Percentiles rank a stretch among this genome's conserved stretches.
phyloP scores from a whole-genome alignment of 306 rosid species.

The Geum urbanum region DNA sequence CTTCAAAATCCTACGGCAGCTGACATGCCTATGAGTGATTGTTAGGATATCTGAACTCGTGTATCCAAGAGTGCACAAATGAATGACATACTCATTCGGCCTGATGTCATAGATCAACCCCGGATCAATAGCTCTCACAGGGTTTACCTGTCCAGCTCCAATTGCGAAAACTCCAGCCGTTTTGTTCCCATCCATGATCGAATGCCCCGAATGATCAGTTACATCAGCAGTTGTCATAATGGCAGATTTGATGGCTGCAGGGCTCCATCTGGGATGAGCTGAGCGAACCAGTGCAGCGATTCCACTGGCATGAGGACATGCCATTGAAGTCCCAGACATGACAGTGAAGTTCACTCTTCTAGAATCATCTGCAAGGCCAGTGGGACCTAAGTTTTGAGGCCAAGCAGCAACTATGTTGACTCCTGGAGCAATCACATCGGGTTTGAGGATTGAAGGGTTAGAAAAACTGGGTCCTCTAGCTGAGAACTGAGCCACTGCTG shows the following conservation, averaged over 20 bases:
- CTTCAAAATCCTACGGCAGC: conserved; percentile 47
- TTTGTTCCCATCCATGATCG: conserved; percentile 66
- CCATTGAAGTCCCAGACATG: conserved; percentile 95
- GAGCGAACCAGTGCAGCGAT: conserved; percentile 72
- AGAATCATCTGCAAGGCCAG: conserved; percentile 71
- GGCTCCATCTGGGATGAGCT: conserved; percentile 71
- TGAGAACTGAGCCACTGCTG: conserved; percentile 80
- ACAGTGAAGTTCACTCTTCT: conserved; percentile 79
- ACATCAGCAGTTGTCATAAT: conserved; percentile 71
- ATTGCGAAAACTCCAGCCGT: conserved; percentile 58
- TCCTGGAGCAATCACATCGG: conserved; percentile 91
- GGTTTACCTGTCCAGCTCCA: conserved; percentile 84
- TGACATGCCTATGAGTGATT: conserved; percentile 70
- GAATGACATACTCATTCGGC: conserved; percentile 61
- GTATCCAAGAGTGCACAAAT: conserved; percentile 80
- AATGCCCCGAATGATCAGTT: conserved; percentile 60
- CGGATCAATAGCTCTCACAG: conserved; percentile 60
- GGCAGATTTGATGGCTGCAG: conserved; percentile 80
- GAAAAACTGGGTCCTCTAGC: conserved; percentile 79
- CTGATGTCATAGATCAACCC: conserved; percentile 71
- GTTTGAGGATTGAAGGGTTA: conserved; percentile 88
- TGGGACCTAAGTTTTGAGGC: conserved; percentile 95
- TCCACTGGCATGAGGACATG: conserved; percentile 94
- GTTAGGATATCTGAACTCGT: conserved; percentile 53
- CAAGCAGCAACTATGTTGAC: conserved; percentile 97